phyloP scores from a whole-genome alignment of 2,329 filamentous ascomycete genomes.

The Penicillium sp. region DNA sequence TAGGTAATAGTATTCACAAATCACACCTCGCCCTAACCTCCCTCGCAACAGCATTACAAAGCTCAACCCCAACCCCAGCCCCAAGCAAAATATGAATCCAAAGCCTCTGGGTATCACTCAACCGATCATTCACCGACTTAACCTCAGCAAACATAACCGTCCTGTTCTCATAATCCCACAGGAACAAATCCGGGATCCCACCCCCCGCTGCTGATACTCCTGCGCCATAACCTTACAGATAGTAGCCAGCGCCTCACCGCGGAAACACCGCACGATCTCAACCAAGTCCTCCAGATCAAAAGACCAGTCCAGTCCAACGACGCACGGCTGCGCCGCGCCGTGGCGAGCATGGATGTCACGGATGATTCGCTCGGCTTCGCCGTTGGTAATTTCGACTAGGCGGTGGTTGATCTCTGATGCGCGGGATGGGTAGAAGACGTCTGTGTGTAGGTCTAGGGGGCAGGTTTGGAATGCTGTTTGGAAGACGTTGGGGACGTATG shows the following conservation, averaged over 20 bases:
- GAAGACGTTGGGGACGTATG: conserved; percentile 94
- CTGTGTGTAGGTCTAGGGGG: conserved; percentile 86
- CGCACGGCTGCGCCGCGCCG: conserved; percentile 68
- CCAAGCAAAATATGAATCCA: conserved; percentile 93
- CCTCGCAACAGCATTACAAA: conserved; percentile 64
- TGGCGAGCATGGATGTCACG: conserved; percentile 65
- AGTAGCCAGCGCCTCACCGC: conserved; percentile 72
- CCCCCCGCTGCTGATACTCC: conserved; percentile 85
- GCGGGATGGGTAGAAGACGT: conserved; percentile 84
- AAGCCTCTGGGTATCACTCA: conserved; percentile 92
- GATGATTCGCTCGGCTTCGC: conserved; percentile 65
- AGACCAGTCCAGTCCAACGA: conserved; percentile 90
- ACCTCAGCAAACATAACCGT: conserved; percentile 76
- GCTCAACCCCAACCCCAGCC: conserved; percentile 78
- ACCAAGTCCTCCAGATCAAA: conserved; percentile 74
- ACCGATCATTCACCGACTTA: conserved; percentile 81
- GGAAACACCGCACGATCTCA: conserved; percentile 75
- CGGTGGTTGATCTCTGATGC: conserved; percentile 84
- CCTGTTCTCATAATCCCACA: conserved; percentile 65
- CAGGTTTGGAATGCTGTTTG: conserved; percentile 94
- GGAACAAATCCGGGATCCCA: conserved; percentile 85
- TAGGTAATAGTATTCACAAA: background rate
- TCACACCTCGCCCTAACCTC: conserved; percentile 44
- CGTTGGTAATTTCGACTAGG: conserved; percentile 82
- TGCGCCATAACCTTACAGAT: conserved; percentile 94